Evolutionary conservation across 139 green algal species (phyloP), one percentile per base, ranked within the genome.

Genomic region (Chara braunii): DNA sequence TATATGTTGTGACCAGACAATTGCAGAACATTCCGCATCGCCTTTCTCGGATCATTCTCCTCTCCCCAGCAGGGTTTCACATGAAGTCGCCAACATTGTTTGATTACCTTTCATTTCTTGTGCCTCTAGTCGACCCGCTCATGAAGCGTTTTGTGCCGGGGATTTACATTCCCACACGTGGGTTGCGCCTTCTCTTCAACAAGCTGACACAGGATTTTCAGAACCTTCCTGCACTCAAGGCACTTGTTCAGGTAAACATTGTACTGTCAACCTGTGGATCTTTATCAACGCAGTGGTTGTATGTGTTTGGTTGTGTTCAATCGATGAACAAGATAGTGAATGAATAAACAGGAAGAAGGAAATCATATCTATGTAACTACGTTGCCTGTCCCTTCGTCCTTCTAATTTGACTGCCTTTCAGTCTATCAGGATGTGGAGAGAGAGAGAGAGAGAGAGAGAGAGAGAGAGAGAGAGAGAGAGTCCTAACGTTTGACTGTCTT

Each of bases 161-260:
- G 6, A 59, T 89, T 22, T 86, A 83, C 72, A 84, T 95, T 44
- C 88, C 86, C 61, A 85, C 81, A 11, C 51, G 73, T 40, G 35
- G 70, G 29, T 37, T 87, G 48, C 55, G 78, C 12, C 45, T 81
- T 30, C 58, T 81, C 30, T 80, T 79, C 50, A 48, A 55, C 40
- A 79, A 79, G 70, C 35, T 79, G 12, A 44, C 50, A 1, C 55
- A 80, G 43, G 71, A 79, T 36, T 66, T 81, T 29, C 58, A 79
- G 36, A 74, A 81, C 63, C 74, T 89, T n/a, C 75, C 81, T 9
- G 84, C 79, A 1, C 24, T 90, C n/a, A 33, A 80, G 6, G 65
- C 84, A 29, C 60, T 90, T 6, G 63, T 72, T n/a, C 68, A 78
- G 56, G 26, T 64, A 34, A 26, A 24, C 35, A n/a, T n/a, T n/a